phyloP scores from a whole-genome alignment of 192 early-diverging fungal genomes.

The Backusella sp. region DNA sequence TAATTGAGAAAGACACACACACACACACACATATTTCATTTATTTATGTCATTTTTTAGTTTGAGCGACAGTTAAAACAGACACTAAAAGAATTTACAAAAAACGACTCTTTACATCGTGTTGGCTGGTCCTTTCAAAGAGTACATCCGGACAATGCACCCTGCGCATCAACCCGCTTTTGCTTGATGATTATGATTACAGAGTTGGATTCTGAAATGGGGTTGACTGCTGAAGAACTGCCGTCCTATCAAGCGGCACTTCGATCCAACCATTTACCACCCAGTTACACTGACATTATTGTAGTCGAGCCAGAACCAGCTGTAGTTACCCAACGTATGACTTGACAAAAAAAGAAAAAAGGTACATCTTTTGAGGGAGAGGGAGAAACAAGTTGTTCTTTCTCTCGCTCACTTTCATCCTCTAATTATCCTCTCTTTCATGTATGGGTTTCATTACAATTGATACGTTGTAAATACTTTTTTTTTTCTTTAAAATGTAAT shows the following conservation, averaged over 20 bases:
- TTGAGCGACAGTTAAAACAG: constrained; percentile 6
- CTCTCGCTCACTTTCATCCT: neutral
- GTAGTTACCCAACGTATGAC: neutral
- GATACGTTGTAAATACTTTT: neutral
- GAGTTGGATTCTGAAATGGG: constrained; percentile 16
- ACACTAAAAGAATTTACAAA: constrained; percentile 9
- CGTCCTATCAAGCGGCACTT: constrained; percentile 7
- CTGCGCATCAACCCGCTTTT: constrained; percentile 4
- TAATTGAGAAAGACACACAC: neutral
- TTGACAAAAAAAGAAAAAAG: neutral
- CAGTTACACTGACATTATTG: neutral
- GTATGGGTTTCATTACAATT: neutral
- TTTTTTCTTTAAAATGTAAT: neutral
- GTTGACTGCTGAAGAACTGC: neutral
- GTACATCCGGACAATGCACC: constrained; percentile 4
- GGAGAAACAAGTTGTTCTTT: neutral
- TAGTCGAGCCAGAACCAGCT: neutral
- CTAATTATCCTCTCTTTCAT: neutral
- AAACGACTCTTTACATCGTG: constrained; percentile 6
- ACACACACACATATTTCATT: neutral
- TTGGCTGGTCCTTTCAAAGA: neutral
- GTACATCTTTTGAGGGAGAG: neutral
- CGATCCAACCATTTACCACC: neutral
- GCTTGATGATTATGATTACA: constrained; percentile 7
- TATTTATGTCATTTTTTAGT: neutral